Evolutionary conservation across 2,329 filamentous ascomycete genomes (phyloP), one percentile per base, ranked within the genome.

Genomic region (Phialophora macrospora): DNA sequence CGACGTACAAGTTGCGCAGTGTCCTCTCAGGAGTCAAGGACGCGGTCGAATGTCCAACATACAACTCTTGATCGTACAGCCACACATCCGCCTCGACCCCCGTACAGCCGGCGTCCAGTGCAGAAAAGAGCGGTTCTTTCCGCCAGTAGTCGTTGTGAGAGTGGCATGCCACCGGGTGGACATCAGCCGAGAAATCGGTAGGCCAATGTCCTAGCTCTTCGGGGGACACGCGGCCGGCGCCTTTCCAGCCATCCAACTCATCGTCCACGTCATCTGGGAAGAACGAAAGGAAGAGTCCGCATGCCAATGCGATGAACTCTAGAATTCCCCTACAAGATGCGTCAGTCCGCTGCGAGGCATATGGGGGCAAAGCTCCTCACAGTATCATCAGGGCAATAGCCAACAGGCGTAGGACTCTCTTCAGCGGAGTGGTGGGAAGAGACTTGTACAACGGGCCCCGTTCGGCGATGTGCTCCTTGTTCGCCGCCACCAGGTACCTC

Each of bases 61-160:
- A 84, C 30, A 87, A 77, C n/a, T 85, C 82, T 3, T 82, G 71
- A 48, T 80, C 76, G 62, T 83, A 81, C 7, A 83, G 77, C 83
- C 84, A 86, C 34, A 87, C 81, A 66, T 87, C 84, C 2, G 84
- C 84, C 76, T 87, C 84, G 20, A 86, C 82, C 34, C 84, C 79
- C 12, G 81, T 80, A 72, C 84, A 86, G 51, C 84, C 84, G 26
- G 79, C 83, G 63, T 80, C 76, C 0, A 87, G 76, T 11, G 84
- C 84, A n/a, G 83, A 83, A 71, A 80, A 85, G 0, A 87, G 77
- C 0, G 84, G 84, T 0, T 84, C 77, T 1, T 76, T 77, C 8
- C 83, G 82, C 83, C 83, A 86, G 73, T 87, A 86, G 73, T 87
- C 84, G 70, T 87, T 87, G 71, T 87, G 84, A 2, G 83, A 85